Evolutionary conservation across 768 basidiomycete genomes (phyloP).

Genomic region (Pholiota molesta): DNA sequence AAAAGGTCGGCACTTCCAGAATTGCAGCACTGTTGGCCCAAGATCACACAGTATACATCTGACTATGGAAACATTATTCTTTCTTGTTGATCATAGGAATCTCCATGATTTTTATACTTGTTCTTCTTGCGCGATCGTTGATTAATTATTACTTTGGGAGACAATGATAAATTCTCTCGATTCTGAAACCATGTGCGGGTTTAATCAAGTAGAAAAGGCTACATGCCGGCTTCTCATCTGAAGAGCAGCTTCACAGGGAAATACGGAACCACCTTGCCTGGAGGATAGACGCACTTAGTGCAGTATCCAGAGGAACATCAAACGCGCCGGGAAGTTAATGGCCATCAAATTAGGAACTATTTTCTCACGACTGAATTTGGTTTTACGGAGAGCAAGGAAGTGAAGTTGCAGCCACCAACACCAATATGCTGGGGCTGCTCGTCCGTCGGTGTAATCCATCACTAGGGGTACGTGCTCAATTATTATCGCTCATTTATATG

Average conservation of each 20-base stretch:
- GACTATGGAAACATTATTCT: neutral
- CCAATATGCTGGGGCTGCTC: slow-evolving; percentile 23
- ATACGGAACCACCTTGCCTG: no score
- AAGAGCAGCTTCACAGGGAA: neutral
- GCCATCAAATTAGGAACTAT: slow-evolving; percentile 5
- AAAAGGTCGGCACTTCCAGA: no score
- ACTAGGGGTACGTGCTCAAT: slow-evolving; percentile 22
- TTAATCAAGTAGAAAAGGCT: no score
- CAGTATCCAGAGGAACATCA: no score
- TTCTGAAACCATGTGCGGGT: no score
- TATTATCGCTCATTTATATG: neutral
- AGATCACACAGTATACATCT: no score
- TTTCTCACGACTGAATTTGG: slow-evolving; percentile 20
- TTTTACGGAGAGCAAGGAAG: slow-evolving; percentile 4
- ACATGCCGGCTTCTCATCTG: neutral
- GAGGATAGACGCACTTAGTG: no score
- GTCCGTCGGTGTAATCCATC: slow-evolving; percentile 31
- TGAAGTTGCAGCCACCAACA: slow-evolving; percentile 14
- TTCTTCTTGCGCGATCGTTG: neutral
- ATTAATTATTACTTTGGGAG: neutral
- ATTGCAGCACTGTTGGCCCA: no score
- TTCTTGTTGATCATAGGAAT: neutral
- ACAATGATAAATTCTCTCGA: no score
- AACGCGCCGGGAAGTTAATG: slow-evolving; percentile 32
- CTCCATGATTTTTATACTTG: neutral